Percentiles rank a stretch among this genome's conserved stretches.
phyloP scores from a whole-genome alignment of 345 rosid genomes.

The Camelina hispida region DNA sequence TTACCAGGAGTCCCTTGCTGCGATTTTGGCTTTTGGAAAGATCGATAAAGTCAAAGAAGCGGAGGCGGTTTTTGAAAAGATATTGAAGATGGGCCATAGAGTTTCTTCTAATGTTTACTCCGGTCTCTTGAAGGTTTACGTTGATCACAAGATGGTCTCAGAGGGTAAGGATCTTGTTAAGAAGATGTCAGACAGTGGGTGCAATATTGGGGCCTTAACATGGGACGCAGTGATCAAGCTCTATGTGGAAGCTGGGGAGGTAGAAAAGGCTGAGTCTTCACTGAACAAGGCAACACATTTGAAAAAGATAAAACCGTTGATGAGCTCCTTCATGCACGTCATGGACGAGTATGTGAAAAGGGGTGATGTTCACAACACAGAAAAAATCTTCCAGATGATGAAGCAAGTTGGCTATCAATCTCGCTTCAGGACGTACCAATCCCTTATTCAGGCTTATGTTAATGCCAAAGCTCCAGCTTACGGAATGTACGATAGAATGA shows the following conservation, averaged over 20 bases:
- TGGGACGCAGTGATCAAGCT: conserved; percentile 88
- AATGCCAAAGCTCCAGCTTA: conserved; percentile 80
- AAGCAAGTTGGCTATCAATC: conserved; percentile 68
- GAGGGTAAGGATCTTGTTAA: conserved; percentile 77
- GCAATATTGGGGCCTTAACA: conserved; percentile 62
- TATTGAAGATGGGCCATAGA: conserved; percentile 49
- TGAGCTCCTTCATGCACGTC: conserved; percentile 58
- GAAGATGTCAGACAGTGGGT: conserved; percentile 66
- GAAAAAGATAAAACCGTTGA: conserved; percentile 61
- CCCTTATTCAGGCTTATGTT: conserved; percentile 61
- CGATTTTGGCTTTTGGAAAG: conserved; percentile 84
- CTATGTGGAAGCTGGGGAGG: conserved; percentile 77
- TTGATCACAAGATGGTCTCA: conserved; percentile 71
- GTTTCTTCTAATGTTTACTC: conserved; percentile 55
- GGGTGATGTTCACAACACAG: conserved; percentile 87
- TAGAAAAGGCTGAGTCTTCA: conserved; percentile 76
- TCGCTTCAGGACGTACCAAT: conserved; percentile 56
- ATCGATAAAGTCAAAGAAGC: conserved; percentile 72
- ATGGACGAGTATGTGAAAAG: conserved; percentile 72
- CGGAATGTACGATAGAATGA: conserved; percentile 86
- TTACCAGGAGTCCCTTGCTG: conserved; percentile 57
- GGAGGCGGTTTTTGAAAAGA: conserved; percentile 66
- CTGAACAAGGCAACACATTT: conserved; percentile 61
- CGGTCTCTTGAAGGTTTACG: conserved; percentile 72
- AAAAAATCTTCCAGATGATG: conserved; percentile 75